Evolutionary conservation across 352 stramenopile species (phyloP).

Genomic region (Globisporangium nagaii): DNA sequence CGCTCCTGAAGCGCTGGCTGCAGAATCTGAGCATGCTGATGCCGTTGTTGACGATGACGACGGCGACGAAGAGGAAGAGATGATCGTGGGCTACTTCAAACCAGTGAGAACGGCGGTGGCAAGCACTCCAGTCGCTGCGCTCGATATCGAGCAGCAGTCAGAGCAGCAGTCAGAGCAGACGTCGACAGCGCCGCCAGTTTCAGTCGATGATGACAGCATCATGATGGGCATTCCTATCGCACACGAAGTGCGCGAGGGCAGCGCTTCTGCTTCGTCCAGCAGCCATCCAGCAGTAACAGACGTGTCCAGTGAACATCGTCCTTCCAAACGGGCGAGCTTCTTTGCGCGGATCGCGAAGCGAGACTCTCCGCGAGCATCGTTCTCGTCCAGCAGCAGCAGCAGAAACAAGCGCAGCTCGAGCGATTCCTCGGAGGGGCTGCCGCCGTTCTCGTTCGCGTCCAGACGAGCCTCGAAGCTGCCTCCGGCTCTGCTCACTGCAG

Average conservation of each 20-base stretch:
- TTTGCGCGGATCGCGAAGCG: constrained; percentile 9
- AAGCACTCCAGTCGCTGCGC: not conserved
- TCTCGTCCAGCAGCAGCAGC: constrained; percentile 7
- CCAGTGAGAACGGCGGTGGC: constrained; percentile 2
- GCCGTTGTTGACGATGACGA: not conserved
- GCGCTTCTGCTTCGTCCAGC: not conserved
- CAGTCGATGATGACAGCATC: not conserved
- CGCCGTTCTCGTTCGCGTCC: not conserved
- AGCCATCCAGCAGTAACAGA: not conserved
- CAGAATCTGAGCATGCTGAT: not conserved
- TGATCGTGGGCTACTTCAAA: constrained; percentile 37
- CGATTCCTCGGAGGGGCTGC: not conserved
- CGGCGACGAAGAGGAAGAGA: constrained; percentile 14
- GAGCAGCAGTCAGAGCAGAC: not conserved
- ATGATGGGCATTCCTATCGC: constrained; percentile 3
- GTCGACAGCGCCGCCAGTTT: no score
- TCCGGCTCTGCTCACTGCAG: not conserved
- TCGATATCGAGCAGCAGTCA: not conserved
- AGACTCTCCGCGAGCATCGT: not conserved
- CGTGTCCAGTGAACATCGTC: not conserved
- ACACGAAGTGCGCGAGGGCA: constrained; percentile 2
- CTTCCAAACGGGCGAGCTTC: constrained; percentile 17
- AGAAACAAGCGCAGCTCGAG: not conserved
- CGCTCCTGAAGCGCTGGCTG: not conserved
- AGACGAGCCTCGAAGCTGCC: constrained; percentile 4